Evolutionary conservation across 2,329 filamentous ascomycete species (phyloP), one percentile per base, ranked within the genome.

Genomic region (Fusarium sp.): DNA sequence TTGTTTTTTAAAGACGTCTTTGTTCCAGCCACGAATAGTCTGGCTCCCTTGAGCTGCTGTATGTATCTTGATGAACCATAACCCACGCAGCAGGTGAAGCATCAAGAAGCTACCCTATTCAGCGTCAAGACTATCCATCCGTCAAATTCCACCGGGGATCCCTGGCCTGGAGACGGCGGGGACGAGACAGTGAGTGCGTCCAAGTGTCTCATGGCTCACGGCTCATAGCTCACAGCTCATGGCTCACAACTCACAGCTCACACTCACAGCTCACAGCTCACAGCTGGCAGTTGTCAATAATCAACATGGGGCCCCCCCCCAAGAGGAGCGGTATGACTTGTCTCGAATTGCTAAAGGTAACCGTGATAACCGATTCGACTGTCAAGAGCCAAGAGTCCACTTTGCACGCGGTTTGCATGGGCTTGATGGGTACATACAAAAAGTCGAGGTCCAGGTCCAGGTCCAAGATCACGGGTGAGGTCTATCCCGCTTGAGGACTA

Each of bases 321-420:
- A 51, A 57, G 65, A 70, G 62, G 63, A 58, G 67, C 67, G 67
- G 67, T 70, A 67, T 67, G 61, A 57, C 49, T 33, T 65, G 50
- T 49, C 44, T 62, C 36, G 31, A 46, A 46, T 27, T 43, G 23
- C 38, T 25, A 49, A 47, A 37, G 5, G 49, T 60, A 41, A 46
- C 55, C 54, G 53, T 62, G 66, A 61, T 67, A 59, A 59, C 56
- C 56, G 38, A 63, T 59, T 52, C 23, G 46, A 29, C 55, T 47
- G 54, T 59, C 27, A 29, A 47, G 39, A 49, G 54, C 60, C 27
- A 29, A 47, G 39, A 49, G 36, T 8, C 39, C 25, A 42, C 48
- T 14, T 32, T 48, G 50, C 37, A 25, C 10, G 42, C 13, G 27
- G 42, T 39, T 49, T 57, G 59, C 62, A 65, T 48, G 56, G 59